These are phyloP conservation scores for Sporothrix globosa DNA, from an alignment of 2,329 filamentous ascomycete genomes.

Conservation along the genomic window DNA sequence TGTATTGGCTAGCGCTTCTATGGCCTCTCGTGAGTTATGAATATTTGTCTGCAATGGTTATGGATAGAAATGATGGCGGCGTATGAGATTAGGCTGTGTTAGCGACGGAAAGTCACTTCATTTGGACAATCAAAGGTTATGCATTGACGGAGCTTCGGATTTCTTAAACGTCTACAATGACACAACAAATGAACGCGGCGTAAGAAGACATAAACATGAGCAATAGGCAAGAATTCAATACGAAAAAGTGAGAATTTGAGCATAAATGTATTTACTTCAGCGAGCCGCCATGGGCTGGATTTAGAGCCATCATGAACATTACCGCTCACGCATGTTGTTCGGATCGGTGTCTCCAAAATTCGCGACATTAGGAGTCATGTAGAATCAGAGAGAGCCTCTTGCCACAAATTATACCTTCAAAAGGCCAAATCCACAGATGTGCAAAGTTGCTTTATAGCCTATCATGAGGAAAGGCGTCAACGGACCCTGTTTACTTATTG, in stretches of 20 bases:
- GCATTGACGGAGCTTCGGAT: neutral
- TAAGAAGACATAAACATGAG: neutral
- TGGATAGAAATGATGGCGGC: conserved; percentile 1
- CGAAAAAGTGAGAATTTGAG: neutral
- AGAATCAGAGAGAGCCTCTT: neutral
- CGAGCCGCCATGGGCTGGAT: no score
- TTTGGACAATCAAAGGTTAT: neutral
- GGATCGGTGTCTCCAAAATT: no score
- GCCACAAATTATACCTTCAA: neutral
- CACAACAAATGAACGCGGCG: neutral
- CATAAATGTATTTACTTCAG: neutral
- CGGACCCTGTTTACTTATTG: conserved; percentile 9
- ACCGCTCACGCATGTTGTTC: neutral
- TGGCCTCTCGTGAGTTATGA: neutral
- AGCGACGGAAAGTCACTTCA: neutral
- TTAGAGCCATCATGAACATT: neutral
- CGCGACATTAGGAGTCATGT: neutral
- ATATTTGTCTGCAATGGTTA: neutral
- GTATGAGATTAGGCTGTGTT: neutral
- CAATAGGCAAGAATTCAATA: neutral
- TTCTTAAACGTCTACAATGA: neutral
- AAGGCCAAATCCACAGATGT: neutral
- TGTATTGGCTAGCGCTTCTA: neutral
- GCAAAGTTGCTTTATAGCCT: conserved; percentile 3
- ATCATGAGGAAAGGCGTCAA: neutral